A percentile compares a stretch with the other conserved stretches of the same genome.
phyloP scores from a whole-genome alignment of 148 eudicot species.

The Spergularia bocconei region DNA sequence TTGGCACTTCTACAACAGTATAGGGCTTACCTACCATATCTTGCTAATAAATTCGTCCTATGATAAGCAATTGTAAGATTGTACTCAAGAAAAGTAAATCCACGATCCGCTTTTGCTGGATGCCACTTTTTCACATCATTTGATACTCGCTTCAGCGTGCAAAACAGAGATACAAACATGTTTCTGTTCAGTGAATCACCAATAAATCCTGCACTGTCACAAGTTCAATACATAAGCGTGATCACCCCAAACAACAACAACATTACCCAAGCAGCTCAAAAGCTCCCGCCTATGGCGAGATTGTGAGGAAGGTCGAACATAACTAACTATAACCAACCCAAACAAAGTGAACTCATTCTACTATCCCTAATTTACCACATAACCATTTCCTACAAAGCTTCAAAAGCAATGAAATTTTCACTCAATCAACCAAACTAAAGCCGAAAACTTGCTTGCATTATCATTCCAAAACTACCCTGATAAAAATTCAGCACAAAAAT shows the following conservation, averaged over 20 bases:
- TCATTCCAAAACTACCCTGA: neutral
- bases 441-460: neutral
- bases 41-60: conserved; percentile 84
- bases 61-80: conserved; percentile 93
- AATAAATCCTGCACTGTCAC: conserved; percentile 82
- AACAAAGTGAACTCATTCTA: neutral
- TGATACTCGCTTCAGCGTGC: conserved; percentile 61
- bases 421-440: neutral
- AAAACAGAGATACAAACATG: conserved; percentile 93
- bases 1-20: conserved; percentile 6
- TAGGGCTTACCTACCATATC: conserved; percentile 93
- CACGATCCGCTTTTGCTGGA: conserved; percentile 93
- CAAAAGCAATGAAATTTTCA: conserved; percentile 1
- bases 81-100: conserved; percentile 80
- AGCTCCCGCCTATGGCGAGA: too few species aligned
- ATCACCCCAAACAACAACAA: conserved; percentile 1
- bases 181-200: conserved; percentile 97
- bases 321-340: too few species aligned
- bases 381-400: neutral
- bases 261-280: neutral
- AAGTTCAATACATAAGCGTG: conserved; percentile 30
- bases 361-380: neutral
- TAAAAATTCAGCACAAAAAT: neutral
- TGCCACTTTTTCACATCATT: conserved; percentile 94
- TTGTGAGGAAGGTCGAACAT: too few species aligned